Percentiles rank a stretch among this genome's conserved stretches.
Evolutionary conservation across 2,329 filamentous ascomycete species (phyloP).

Genomic region (Hypoxylon sp.): DNA sequence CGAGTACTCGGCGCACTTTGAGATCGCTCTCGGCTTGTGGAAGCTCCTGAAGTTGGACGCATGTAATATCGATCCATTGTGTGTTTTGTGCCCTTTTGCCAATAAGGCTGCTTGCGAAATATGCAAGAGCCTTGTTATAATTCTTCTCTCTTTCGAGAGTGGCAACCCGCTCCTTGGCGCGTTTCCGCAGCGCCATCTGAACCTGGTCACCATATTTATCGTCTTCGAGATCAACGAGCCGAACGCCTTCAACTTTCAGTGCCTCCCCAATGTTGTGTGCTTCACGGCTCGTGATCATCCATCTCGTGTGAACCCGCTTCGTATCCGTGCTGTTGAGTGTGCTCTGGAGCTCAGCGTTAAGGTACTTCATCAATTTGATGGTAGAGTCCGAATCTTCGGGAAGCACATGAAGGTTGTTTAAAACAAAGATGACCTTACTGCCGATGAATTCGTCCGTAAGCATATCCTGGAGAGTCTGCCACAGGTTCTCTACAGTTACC

Average conservation of each 20-base stretch:
- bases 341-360: conserved; percentile 52
- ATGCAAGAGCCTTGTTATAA: conserved; percentile 60
- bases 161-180: conserved; percentile 57
- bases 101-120: conserved; percentile 61
- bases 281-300: conserved; percentile 60
- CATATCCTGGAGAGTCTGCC: conserved; percentile 61
- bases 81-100: conserved; percentile 61
- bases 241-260: conserved; percentile 51
- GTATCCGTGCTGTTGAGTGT: conserved; percentile 44
- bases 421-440: conserved; percentile 58
- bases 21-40: conserved; percentile 58
- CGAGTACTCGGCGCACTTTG: conserved; percentile 57
- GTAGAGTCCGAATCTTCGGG: conserved; percentile 56
- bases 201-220: conserved; percentile 58
- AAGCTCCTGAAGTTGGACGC: conserved; percentile 59
- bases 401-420: conserved; percentile 60
- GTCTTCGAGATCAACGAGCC: conserved; percentile 57
- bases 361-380: conserved; percentile 56
- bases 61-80: conserved; percentile 62
- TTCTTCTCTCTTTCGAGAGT: conserved; percentile 56
- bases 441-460: conserved; percentile 58
- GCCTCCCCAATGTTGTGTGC: conserved; percentile 54
- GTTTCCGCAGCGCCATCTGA: conserved; percentile 55
- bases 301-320: conserved; percentile 53
- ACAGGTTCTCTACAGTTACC: conserved; percentile 58